Evolutionary conservation across 352 stramenopile species (phyloP).

Genomic region (Phytophthora hybrid): DNA sequence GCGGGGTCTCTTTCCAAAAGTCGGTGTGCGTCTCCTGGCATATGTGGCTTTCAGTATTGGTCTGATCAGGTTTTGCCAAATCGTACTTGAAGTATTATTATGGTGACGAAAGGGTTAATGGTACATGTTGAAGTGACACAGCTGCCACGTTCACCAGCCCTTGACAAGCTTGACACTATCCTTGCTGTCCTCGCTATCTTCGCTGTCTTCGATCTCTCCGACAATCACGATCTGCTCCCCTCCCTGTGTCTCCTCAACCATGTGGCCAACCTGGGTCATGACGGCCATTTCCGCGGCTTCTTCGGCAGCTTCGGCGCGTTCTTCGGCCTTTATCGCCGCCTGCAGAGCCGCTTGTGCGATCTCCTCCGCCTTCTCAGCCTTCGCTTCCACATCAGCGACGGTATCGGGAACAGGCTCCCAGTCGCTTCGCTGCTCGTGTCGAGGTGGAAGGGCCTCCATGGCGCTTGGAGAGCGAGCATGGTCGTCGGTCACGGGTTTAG

Average conservation of each 20-base stretch:
- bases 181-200: background rate
- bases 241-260: background rate
- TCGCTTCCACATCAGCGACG: slow-evolving; percentile 2
- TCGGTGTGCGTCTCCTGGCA: too few species aligned
- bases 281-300: slow-evolving; percentile 4
- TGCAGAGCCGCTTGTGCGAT: slow-evolving; percentile 6
- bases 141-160: background rate
- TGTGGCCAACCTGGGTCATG: slow-evolving; percentile 1
- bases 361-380: slow-evolving; percentile 10
- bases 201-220: slow-evolving; percentile 1
- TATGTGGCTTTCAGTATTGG: too few species aligned
- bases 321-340: background rate
- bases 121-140: too few species aligned
- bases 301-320: slow-evolving; percentile 6
- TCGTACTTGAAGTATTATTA: too few species aligned
- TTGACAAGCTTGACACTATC: background rate
- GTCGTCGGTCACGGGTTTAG: background rate
- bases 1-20: too few species aligned
- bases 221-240: slow-evolving; percentile 6
- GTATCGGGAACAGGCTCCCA: background rate
- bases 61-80: too few species aligned
- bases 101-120: too few species aligned
- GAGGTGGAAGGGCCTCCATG: slow-evolving; percentile 8
- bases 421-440: background rate
- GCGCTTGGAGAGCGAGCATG: background rate